phyloP scores from a whole-genome alignment of 331 rosid genomes.

The Stylosanthes scabra region DNA sequence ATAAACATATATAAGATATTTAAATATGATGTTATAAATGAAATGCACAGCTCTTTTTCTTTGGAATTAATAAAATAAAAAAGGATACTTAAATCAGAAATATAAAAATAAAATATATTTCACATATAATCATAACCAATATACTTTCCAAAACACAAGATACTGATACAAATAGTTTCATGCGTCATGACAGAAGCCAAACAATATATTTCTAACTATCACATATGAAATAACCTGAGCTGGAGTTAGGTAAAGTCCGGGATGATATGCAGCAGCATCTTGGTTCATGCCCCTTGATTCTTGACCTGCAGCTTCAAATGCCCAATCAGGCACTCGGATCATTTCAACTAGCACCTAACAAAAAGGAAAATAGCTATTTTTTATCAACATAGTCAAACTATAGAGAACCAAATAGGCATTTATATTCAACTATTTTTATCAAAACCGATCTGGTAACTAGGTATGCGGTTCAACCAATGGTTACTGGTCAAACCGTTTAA shows the following conservation, averaged over 20 bases:
- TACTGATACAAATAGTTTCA: slow-evolving; percentile 5
- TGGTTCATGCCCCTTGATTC: slow-evolving; percentile 84
- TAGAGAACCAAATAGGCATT: slow-evolving; percentile 6
- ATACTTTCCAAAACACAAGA: not conserved
- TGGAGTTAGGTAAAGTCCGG: slow-evolving; percentile 81
- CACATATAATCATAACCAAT: slow-evolving; percentile 6
- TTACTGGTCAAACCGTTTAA: no score
- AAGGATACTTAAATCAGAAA: not conserved
- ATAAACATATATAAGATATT: no score
- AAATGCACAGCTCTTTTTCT: no score
- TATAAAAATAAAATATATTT: not conserved
- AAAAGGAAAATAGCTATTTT: slow-evolving; percentile 16
- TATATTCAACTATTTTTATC: not conserved
- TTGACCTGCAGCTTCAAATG: slow-evolving; percentile 93
- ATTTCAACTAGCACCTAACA: slow-evolving; percentile 80
- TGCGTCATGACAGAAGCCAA: slow-evolving; percentile 12
- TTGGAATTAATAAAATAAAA: not conserved
- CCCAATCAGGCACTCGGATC: slow-evolving; percentile 96
- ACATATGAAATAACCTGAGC: slow-evolving; percentile 64
- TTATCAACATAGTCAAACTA: slow-evolving; percentile 27
- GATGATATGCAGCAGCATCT: slow-evolving; percentile 83
- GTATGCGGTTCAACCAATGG: no score
- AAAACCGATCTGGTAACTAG: no score
- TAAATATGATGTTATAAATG: no score
- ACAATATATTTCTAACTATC: slow-evolving; percentile 1